phyloP scores from a whole-genome alignment of 306 rosid genomes.

The Abrus pulchellus region DNA sequence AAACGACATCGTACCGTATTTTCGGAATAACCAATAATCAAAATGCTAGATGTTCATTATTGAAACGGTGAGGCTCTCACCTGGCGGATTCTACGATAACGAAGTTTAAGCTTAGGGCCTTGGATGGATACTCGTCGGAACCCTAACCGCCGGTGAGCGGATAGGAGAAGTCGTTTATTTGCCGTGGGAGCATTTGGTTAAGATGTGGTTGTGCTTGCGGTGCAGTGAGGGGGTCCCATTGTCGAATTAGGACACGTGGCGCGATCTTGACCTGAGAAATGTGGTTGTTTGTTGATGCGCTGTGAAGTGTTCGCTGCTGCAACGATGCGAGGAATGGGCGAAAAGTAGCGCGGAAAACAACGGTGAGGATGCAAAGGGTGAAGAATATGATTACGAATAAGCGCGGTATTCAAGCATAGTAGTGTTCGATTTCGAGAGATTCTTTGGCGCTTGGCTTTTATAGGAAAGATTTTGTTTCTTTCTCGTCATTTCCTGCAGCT shows the following conservation, averaged over 20 bases:
- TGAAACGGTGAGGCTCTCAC: constrained; percentile 39
- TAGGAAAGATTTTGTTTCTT: constrained; percentile 19
- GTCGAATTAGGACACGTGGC: constrained; percentile 44
- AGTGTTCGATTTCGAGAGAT: background rate
- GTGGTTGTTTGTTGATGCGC: background rate
- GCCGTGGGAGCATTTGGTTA: constrained; percentile 30
- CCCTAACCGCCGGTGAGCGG: constrained; percentile 44
- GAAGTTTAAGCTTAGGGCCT: background rate
- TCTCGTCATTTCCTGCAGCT: constrained; percentile 28
- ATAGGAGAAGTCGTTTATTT: constrained; percentile 13
- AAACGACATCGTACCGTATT: constrained; percentile 67
- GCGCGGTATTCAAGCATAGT: background rate
- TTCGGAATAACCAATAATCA: background rate
- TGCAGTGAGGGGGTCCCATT: constrained; percentile 32
- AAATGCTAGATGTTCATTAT: constrained; percentile 24
- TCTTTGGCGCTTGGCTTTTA: constrained; percentile 28
- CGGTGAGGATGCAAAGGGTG: constrained; percentile 35
- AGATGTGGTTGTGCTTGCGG: background rate
- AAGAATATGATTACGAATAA: background rate
- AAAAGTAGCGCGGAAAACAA: background rate
- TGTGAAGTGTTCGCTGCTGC: background rate
- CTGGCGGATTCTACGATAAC: background rate
- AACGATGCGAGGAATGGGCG: background rate
- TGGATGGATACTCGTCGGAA: constrained; percentile 23
- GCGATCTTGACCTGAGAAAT: background rate